Base-by-base conservation (phyloP, 78 protist species). In the Dictyostelium intermedium region DNA sequence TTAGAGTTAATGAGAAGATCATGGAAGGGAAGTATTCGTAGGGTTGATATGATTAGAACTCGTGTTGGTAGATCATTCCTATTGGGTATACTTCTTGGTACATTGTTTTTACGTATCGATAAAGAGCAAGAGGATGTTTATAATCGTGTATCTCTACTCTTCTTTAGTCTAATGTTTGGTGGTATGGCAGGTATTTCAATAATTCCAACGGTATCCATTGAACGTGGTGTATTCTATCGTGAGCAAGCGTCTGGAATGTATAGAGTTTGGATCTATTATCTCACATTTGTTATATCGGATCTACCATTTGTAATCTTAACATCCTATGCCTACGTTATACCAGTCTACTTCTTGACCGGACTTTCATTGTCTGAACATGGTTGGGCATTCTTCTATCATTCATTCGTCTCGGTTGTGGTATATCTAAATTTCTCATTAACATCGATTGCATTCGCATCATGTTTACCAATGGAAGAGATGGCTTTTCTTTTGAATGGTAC, bases 161-260 rank as follows among this genome's bases (percentile, higher is more conserved):
- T 87, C 87, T 93, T 87, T 47, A 80, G 72, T 7, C 13, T 56
- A 11, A 41, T 69, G 72, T 69, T 72, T 47, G 91, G 80, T 70
- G 85, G 91, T 81, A 84, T 92, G 86, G 66, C 84, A n/a, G 83
- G 53, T 13, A 11, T 92, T 11, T 23, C 76, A 9, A 37, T 70
- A 3, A 43, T 92, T 20, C 96, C 96, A 20, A 34, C 76, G 7
- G 53, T 84, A 11, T 11, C 25, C 1, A 32, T 27, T 3, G 96
- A 84, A 41, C 82, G 96, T 47, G 91, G 87, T 81, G 83, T 92
- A 23, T 92, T 84, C 76, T 77, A 77, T 53, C 83, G 86, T 63
- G 96, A 92, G 41, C 82, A 81, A 69, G 13, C 91, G 1, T 43
- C 80, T 3, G 43, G 77, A 10, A 50, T 81, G 79, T 92, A 92